These are phyloP conservation scores for Maudiozyma barnettii DNA, from an alignment of 805 yeast genomes.

Conservation along the genomic window DNA sequence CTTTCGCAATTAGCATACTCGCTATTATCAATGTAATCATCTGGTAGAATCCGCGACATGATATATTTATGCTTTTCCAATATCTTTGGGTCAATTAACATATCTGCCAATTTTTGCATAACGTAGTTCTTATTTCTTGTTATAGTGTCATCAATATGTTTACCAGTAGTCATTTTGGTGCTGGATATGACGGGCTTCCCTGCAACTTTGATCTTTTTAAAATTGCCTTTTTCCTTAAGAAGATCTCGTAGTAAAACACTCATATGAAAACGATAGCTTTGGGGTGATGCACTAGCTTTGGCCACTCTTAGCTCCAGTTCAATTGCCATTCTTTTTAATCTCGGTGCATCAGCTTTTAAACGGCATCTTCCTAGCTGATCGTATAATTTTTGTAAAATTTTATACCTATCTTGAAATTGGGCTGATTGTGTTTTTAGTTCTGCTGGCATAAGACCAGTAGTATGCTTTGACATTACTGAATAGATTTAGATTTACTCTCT, in stretches of 20 bases:
- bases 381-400: conserved; percentile 22
- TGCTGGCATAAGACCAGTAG: conserved; percentile 17
- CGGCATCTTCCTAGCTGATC: conserved; percentile 14
- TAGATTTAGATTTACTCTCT: not conserved
- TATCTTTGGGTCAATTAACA: conserved; percentile 12
- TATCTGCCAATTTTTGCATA: conserved; percentile 11
- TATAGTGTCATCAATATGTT: not conserved
- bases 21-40: not conserved
- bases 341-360: conserved; percentile 7
- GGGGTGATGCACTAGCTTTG: conserved; percentile 18
- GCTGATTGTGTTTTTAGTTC: conserved; percentile 25
- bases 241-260: conserved; percentile 26
- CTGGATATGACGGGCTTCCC: conserved; percentile 12
- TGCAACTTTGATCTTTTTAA: conserved; percentile 15
- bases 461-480: not conserved
- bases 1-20: conserved; percentile 18
- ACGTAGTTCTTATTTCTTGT: conserved; percentile 7
- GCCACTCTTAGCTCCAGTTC: conserved; percentile 23
- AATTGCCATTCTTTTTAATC: conserved; percentile 15
- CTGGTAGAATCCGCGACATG: conserved; percentile 4
- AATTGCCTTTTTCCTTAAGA: conserved; percentile 21
- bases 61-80: conserved; percentile 22
- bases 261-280: conserved; percentile 26
- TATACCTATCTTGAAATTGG: conserved; percentile 26
- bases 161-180: not conserved